Base-by-base conservation (phyloP, 352 stramenopile genomes). In the Pythium utonaiense region DNA sequence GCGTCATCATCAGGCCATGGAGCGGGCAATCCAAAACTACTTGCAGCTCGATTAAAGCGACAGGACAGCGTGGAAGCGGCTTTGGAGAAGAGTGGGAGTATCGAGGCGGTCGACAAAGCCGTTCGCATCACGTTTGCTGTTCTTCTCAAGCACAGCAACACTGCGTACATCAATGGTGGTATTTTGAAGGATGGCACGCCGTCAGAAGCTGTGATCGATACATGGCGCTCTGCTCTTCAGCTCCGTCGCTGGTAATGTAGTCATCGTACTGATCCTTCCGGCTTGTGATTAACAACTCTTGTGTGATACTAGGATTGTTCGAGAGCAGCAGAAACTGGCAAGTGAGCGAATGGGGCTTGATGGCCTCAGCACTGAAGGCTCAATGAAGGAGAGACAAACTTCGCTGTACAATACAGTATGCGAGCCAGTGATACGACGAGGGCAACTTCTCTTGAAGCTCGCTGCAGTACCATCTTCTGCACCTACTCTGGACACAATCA, bases 311-410 rank as follows among this genome's bases (percentile, higher is more conserved):
- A 93, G 85, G 86, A 94, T 96, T 64, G 86, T 96, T 21, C 70
- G 85, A 53, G 86, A 96, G 54, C 86, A 96, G 42, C 86, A 96
- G 52, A 96, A 94, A 42, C 56, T 92, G 19, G 86, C 86, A 41
- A 68, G 65, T 33, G 65, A 72, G 44, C 57, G 30, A 34, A 53
- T 55, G 14, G 9, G 38, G 12, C 10, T n/a, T 2, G 60, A 67
- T 6, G 10, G 48, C n/a, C 27, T 16, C 19, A 17, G 13, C 8
- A 22, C 40, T 3, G 59, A 72, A 16, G 49, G 2, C 12, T 47
- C 41, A 22, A 67, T 69, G 38, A 89, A 89, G 31, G 81, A 94
- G 25, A 62, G 82, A 36, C 84, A 95, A 38, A 70, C 89, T 45
- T 59, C 58, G 31, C 58, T 94, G 19, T 96, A 96, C 65, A 87